phyloP scores from a whole-genome alignment of 2,329 filamentous ascomycete species.

The Venturia asperata region DNA sequence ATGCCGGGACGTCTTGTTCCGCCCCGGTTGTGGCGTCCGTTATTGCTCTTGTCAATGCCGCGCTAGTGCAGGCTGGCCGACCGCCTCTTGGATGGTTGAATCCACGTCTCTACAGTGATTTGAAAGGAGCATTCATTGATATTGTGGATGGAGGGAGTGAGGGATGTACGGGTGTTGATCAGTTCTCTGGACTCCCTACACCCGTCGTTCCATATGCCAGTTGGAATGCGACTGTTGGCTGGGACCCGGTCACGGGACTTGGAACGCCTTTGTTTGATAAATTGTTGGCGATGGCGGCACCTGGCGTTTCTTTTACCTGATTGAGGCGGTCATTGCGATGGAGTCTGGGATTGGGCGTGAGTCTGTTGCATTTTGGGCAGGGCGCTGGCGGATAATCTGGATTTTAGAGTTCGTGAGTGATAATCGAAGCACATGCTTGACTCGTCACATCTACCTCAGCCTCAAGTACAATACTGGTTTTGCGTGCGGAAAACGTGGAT shows the following conservation, averaged over 20 bases:
- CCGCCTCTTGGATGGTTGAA: slow-evolving; percentile 48
- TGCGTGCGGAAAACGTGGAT: no score
- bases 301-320: background rate
- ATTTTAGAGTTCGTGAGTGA: no score
- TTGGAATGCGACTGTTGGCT: slow-evolving; percentile 39
- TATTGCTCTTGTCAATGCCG: slow-evolving; percentile 52
- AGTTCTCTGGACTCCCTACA: slow-evolving; percentile 11
- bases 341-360: no score
- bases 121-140: slow-evolving; percentile 23
- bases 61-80: slow-evolving; percentile 40
- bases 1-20: slow-evolving; percentile 18
- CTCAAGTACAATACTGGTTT: no score
- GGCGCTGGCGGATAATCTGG: no score
- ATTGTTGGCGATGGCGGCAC: slow-evolving; percentile 26
- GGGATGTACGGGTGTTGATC: slow-evolving; percentile 27
- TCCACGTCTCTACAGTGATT: slow-evolving; percentile 44
- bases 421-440: no score
- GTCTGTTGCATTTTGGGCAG: no score
- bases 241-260: slow-evolving; percentile 44
- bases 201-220: slow-evolving; percentile 17
- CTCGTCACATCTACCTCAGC: no score
- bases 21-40: slow-evolving; percentile 48
- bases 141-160: slow-evolving; percentile 29
- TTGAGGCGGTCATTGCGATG: no score
- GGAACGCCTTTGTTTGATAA: slow-evolving; percentile 42